Conservation (phyloP, 352 stramenopile species). For the Globisporangium uncinulatum region DNA sequence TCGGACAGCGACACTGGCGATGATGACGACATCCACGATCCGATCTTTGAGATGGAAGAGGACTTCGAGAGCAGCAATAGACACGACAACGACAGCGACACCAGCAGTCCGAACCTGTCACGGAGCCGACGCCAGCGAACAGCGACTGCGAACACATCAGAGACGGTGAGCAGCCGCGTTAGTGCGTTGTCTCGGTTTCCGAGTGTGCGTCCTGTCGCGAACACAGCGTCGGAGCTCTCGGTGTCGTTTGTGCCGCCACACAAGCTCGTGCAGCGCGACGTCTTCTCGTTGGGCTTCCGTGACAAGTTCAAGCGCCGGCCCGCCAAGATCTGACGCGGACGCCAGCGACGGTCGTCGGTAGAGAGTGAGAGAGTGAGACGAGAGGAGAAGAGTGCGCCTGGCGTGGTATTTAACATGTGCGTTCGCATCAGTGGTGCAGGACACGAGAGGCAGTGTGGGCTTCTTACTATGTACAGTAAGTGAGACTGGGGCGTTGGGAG, state of each 20-base stretch:
- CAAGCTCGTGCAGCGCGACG: slow-evolving; percentile 62
- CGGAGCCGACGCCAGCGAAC: slow-evolving; percentile 4
- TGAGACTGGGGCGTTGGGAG: no score
- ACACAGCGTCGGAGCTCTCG: slow-evolving; percentile 19
- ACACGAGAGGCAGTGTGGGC: no score
- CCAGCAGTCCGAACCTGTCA: slow-evolving; percentile 6
- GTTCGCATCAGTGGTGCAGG: no score
- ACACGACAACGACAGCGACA: slow-evolving; percentile 5
- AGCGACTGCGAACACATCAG: slow-evolving; percentile 9
- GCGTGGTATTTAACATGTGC: no score
- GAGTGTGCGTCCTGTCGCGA: slow-evolving; percentile 20
- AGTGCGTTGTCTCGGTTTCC: slow-evolving; percentile 11
- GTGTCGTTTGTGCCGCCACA: slow-evolving; percentile 72
- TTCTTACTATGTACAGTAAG: no score
- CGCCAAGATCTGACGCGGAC: slow-evolving; percentile 10
- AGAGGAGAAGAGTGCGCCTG: neutral
- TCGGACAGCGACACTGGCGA: slow-evolving; percentile 23
- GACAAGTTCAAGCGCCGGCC: slow-evolving; percentile 67
- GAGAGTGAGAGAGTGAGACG: neutral
- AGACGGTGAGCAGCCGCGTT: slow-evolving; percentile 5
- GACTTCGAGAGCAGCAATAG: slow-evolving; percentile 29
- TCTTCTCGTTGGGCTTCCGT: slow-evolving; percentile 64
- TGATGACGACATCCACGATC: slow-evolving; percentile 27
- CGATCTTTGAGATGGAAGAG: slow-evolving; percentile 77
- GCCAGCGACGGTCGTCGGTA: neutral